phyloP scores from a whole-genome alignment of 2,329 filamentous ascomycete genomes.

The Hypoxylon sp. region DNA sequence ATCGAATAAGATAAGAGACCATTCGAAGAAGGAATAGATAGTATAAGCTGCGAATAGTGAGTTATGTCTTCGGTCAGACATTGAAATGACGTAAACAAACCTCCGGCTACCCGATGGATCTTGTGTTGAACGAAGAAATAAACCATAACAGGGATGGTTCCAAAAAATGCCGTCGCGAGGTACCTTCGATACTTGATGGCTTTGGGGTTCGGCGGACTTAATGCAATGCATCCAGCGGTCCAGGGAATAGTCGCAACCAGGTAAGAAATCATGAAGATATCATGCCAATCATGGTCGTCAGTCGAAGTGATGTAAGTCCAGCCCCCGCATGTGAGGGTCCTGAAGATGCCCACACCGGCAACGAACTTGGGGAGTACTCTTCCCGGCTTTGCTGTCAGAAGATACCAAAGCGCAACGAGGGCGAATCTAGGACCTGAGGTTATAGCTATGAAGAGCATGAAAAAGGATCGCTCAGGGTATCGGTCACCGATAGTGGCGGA shows the following conservation, averaged over 20 bases:
- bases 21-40: constrained; percentile 97
- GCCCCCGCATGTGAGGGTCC: constrained; percentile 93
- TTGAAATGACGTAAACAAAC: constrained; percentile 66
- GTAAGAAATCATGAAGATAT: constrained; percentile 99
- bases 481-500: constrained; percentile 97
- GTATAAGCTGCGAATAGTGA: constrained; percentile 82
- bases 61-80: not conserved
- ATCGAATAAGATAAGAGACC: constrained; percentile 94
- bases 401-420: constrained; percentile 91
- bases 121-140: constrained; percentile 99
- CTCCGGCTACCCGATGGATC: constrained; percentile 92
- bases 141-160: constrained; percentile 87
- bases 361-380: constrained; percentile 85
- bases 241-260: constrained; percentile 94
- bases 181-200: constrained; percentile 92
- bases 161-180: constrained; percentile 87
- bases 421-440: constrained; percentile 94
- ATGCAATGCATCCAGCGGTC: constrained; percentile 89
- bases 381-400: constrained; percentile 84
- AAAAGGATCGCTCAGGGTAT: constrained; percentile 96
- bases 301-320: constrained; percentile 99
- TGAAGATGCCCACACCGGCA: constrained; percentile 83
- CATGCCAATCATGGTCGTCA: constrained; percentile 98
- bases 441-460: constrained; percentile 97
- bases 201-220: constrained; percentile 86